Evolutionary conservation across 2,329 filamentous ascomycete genomes (phyloP), one percentile per base, ranked within the genome.

Genomic region (Berkeleyomyces basicola): DNA sequence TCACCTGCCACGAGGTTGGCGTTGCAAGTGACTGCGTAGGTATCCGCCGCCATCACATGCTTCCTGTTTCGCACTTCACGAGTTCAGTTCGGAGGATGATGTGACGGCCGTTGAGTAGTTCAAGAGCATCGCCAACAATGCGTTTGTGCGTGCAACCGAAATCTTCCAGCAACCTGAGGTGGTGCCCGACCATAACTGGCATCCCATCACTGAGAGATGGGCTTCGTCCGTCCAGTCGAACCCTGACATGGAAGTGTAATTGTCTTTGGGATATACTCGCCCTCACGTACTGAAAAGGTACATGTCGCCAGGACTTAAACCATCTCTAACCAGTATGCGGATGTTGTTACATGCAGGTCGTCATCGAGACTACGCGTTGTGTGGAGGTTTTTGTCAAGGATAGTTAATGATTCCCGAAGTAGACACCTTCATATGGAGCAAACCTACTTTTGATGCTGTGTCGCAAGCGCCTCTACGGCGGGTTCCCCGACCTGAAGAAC

Each of bases 1-100:
- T 46, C 0, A 65, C 67, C 4, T 77, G 75, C 63, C 66, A 63
- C 5, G 69, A 69, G 5, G 70, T 71, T n/a, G n/a, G n/a, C 71
- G 73, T 11, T 77, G 75, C 67, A n/a, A 64, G 65, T 9, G 68
- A 65, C 37, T 77, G 76, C 63, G 67, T 68, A 7, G 74, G 74
- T 1, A 77, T 76, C 40, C 75, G 75, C 0, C 42, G 51, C 0
- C 75, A 77, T 63, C 33, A 67, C 1, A 71, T 71, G 58, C 23
- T 11, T 4, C 37, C 61, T 2, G n/a, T n/a, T 1, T 55, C 49
- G 10, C n/a, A n/a, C 36, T 33, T 5, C 36, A 36, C 4, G 37
- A 55, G 33, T 55, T 55, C 31, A 16, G 33, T 62, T 33, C 36
- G 51, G 10, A n/a, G 37, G 7, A 39, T 58, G 49, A n/a, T n/a